Evolutionary conservation across 23 red algal species (phyloP), one percentile per base, ranked within the genome.

Genomic region (Chondrus crispus): DNA sequence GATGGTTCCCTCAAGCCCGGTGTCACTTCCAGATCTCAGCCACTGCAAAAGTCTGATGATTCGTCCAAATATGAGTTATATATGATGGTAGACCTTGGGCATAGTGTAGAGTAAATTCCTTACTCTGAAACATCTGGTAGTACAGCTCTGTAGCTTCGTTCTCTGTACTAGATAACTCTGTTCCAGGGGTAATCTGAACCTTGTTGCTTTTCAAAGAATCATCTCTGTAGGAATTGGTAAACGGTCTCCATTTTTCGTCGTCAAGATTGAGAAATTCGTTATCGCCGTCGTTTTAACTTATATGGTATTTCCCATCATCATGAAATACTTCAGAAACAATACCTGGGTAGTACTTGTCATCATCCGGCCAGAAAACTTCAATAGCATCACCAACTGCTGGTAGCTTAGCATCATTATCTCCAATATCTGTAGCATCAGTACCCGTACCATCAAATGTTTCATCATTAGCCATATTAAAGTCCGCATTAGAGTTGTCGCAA

Each of bases 1-100:
- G 84, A 88, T 62, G 84, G 84, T 4, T 55, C 41, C 4, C 13
- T 88, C 11, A 89, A 89, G n/a, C 66, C 51, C 35, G 82, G 63
- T 4, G 39, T 37, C 22, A 66, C 18, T 30, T 26, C 82, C 2
- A 18, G 36, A 6, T 35, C 62, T 22, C 62, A 30, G 2, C 35
- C 82, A 32, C 26, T 64, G 16, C 5, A 64, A 19, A n/a, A n/a
- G n/a, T n/a, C n/a, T n/a, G n/a, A n/a, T n/a, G n/a, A n/a, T n/a
- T n/a, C n/a, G n/a, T n/a, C n/a, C n/a, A n/a, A n/a, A n/a, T n/a
- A n/a, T n/a, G n/a, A n/a, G n/a, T n/a, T n/a, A n/a, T n/a, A n/a
- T n/a, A 92, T 13, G 55, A 68, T 7, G 42, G 62, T 13, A 84
- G 14, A 11, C 62, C 78, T 46, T 92, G 77, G 2, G 62, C 48